phyloP scores from a whole-genome alignment of 2,329 filamentous ascomycete species.

The Bisporella sp. region DNA sequence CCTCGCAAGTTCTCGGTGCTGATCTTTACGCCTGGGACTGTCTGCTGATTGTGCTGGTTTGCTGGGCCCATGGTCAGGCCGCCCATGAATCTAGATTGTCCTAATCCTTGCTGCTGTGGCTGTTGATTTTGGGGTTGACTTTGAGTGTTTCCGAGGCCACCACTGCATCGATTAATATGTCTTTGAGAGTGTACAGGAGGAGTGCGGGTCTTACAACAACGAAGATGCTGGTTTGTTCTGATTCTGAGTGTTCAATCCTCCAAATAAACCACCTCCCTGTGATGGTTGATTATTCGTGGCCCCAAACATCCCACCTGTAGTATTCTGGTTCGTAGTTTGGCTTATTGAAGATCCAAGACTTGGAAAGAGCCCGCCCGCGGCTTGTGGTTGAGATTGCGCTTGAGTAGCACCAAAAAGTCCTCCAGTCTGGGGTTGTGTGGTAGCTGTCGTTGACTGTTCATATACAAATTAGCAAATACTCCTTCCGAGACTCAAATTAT shows the following conservation, averaged over 20 bases:
- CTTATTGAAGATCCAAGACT: background rate
- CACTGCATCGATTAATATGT: slow-evolving; percentile 11
- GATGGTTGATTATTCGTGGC: slow-evolving; percentile 1
- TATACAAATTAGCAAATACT: too few species aligned
- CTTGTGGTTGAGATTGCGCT: slow-evolving; percentile 13
- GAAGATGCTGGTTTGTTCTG: slow-evolving; percentile 23
- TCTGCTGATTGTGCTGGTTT: slow-evolving; percentile 38
- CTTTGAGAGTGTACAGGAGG: background rate
- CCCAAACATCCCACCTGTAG: slow-evolving; percentile 25
- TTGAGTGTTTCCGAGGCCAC: slow-evolving; percentile 16
- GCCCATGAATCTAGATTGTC: slow-evolving; percentile 23
- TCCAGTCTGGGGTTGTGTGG: slow-evolving; percentile 16
- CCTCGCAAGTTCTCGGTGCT: slow-evolving; percentile 72
- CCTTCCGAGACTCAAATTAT: too few species aligned
- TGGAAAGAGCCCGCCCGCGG: slow-evolving; percentile 25
- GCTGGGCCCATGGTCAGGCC: slow-evolving; percentile 39
- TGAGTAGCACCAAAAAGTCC: slow-evolving; percentile 25
- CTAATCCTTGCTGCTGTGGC: slow-evolving; percentile 8
- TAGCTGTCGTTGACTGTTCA: slow-evolving; percentile 5
- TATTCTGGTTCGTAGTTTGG: slow-evolving; percentile 3
- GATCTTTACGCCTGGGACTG: slow-evolving; percentile 67
- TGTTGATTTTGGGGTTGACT: slow-evolving; percentile 22
- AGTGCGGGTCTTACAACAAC: slow-evolving; percentile 23
- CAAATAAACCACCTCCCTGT: slow-evolving; percentile 20
- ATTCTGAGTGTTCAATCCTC: slow-evolving; percentile 17